Percentiles rank a stretch among this genome's conserved stretches.
Evolutionary conservation across 2,329 filamentous ascomycete species (phyloP).

Genomic region (Cordyceps cateniannulata): DNA sequence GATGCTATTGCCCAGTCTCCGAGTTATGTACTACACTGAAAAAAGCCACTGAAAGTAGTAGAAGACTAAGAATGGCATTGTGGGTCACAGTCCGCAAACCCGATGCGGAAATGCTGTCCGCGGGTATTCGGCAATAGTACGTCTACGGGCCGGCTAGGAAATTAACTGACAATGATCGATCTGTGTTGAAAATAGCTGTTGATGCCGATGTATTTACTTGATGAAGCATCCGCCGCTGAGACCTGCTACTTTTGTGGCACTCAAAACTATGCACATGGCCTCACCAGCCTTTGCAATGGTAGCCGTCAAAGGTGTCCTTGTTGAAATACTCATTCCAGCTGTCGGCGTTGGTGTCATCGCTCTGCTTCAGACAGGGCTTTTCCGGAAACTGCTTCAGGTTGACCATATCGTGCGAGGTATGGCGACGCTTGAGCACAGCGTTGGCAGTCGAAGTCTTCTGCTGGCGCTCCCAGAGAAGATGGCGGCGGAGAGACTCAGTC

Average conservation of each 20-base stretch:
- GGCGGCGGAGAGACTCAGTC: constrained; percentile 83
- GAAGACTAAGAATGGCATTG: too few relatives aligned
- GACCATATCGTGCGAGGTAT: constrained; percentile 84
- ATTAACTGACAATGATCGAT: not conserved
- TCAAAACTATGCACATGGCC: not conserved
- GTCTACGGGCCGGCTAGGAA: too few relatives aligned
- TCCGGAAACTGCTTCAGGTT: constrained; percentile 80
- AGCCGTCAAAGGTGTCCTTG: constrained; percentile 58
- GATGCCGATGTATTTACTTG: not conserved
- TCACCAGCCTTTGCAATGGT: too few relatives aligned
- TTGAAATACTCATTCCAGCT: constrained; percentile 86
- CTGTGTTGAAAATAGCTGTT: not conserved
- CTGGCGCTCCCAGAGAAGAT: constrained; percentile 90
- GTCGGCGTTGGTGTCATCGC: constrained; percentile 57
- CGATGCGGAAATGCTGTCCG: too few relatives aligned
- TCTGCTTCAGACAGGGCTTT: constrained; percentile 47
- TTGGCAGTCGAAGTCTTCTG: constrained; percentile 87
- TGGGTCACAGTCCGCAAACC: too few relatives aligned
- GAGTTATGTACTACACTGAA: too few relatives aligned
- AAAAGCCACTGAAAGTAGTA: too few relatives aligned
- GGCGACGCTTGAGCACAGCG: constrained; percentile 75
- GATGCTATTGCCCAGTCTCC: too few relatives aligned
- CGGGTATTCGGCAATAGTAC: too few relatives aligned
- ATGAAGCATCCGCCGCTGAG: not conserved
- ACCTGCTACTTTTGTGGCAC: not conserved